Evolutionary conservation across 1,284 basidiomycete species (phyloP).

Genomic region (Blastosporella zonata): DNA sequence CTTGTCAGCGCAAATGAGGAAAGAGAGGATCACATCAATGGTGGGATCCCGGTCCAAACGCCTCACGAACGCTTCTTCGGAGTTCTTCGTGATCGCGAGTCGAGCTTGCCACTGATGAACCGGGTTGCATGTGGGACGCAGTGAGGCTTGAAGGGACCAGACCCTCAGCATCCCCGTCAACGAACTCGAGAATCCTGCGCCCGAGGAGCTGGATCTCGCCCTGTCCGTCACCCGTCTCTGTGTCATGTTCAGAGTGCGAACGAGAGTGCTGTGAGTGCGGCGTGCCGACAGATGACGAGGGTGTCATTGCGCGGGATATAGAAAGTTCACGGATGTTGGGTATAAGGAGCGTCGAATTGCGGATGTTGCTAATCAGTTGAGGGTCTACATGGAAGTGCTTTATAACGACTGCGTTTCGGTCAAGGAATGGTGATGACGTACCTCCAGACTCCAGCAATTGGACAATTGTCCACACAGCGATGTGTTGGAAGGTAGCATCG

Average conservation of each 20-base stretch:
- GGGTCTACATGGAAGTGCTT: constrained; percentile 53
- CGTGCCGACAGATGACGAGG: constrained; percentile 69
- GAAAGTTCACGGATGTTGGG: constrained; percentile 84
- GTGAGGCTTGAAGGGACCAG: constrained; percentile 57
- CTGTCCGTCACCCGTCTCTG: constrained; percentile 78
- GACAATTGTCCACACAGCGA: constrained; percentile 98
- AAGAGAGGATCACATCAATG: constrained; percentile 29
- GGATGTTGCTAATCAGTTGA: constrained; percentile 88
- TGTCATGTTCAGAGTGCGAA: constrained; percentile 72
- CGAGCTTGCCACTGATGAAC: constrained; percentile 58
- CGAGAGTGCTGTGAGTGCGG: constrained; percentile 71
- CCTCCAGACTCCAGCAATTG: constrained; percentile 94
- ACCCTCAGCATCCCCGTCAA: constrained; percentile 69
- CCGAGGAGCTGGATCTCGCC: constrained; percentile 87
- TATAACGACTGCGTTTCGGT: background rate
- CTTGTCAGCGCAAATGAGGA: background rate
- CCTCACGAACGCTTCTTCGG: constrained; percentile 74
- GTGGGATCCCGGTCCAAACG: constrained; percentile 62
- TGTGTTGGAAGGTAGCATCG: constrained; percentile 99
- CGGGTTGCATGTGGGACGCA: constrained; percentile 61
- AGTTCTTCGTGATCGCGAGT: constrained; percentile 73
- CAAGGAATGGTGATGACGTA: constrained; percentile 29
- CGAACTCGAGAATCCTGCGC: constrained; percentile 81
- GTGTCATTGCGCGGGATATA: constrained; percentile 67
- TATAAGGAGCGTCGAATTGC: constrained; percentile 75